Evolutionary conservation across 2,329 filamentous ascomycete species (phyloP).

Genomic region (Arthrinium puccinioides): DNA sequence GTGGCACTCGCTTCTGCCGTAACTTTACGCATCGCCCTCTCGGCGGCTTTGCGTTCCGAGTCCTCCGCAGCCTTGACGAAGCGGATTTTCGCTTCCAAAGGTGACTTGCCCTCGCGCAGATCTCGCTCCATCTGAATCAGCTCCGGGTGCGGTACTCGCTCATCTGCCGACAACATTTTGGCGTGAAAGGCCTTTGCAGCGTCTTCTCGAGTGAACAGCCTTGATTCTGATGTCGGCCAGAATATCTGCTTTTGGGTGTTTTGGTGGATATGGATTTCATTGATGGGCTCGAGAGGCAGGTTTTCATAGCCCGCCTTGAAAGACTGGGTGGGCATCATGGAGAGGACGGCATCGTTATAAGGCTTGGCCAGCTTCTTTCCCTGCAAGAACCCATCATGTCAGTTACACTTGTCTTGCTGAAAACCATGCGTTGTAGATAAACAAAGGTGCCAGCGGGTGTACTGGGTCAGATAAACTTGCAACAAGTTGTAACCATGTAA

Average conservation of each 20-base stretch:
- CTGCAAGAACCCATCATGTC: slow-evolving; percentile 40
- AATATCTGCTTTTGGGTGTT: slow-evolving; percentile 59
- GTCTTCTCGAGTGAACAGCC: slow-evolving; percentile 56
- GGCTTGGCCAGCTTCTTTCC: slow-evolving; percentile 68
- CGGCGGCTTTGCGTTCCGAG: slow-evolving; percentile 35
- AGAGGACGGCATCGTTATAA: slow-evolving; percentile 68
- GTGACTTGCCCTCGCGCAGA: slow-evolving; percentile 27
- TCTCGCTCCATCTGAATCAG: slow-evolving; percentile 50
- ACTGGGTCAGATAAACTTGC: slow-evolving; percentile 76
- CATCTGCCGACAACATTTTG: slow-evolving; percentile 51
- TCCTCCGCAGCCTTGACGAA: slow-evolving; percentile 31
- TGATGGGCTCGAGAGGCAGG: slow-evolving; percentile 50
- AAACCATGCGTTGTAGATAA: slow-evolving; percentile 9
- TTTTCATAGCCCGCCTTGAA: slow-evolving; percentile 43
- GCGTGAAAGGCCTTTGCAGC: slow-evolving; percentile 59
- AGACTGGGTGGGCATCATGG: slow-evolving; percentile 71
- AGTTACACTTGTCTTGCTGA: background rate
- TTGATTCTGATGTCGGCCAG: slow-evolving; percentile 55
- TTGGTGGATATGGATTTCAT: slow-evolving; percentile 57
- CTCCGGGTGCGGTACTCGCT: slow-evolving; percentile 55
- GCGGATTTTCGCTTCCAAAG: slow-evolving; percentile 27
- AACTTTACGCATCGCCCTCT: slow-evolving; percentile 25
- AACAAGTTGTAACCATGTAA: slow-evolving; percentile 81
- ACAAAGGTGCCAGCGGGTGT: too few relatives aligned
- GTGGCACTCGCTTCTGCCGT: slow-evolving; percentile 28